Evolutionary conservation across 2,329 filamentous ascomycete species (phyloP).

Genomic region (Truncatella angustata): DNA sequence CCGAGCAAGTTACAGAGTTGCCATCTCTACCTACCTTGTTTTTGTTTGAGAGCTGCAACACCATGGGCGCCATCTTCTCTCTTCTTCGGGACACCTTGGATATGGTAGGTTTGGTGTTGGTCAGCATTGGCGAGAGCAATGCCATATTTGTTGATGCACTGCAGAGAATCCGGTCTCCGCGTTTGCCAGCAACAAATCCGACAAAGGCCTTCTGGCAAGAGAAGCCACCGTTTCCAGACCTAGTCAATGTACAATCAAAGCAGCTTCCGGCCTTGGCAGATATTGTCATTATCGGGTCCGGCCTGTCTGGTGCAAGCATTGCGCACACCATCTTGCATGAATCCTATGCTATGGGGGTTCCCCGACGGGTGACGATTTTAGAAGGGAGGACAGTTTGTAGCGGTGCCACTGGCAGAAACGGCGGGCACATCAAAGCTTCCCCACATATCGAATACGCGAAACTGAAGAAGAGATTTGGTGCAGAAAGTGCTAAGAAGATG

Average conservation of each 20-base stretch:
- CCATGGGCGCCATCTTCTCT: too few relatives aligned
- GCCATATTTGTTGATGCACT: too few relatives aligned
- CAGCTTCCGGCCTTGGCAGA: not conserved
- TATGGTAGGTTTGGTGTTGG: too few relatives aligned
- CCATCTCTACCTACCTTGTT: too few relatives aligned
- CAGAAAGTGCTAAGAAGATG: not conserved
- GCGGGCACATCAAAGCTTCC: not conserved
- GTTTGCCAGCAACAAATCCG: too few relatives aligned
- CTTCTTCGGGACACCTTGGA: too few relatives aligned
- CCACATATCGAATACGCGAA: not conserved
- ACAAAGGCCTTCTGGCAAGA: not conserved
- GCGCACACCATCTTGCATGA: not conserved
- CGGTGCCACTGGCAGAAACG: conserved; percentile 3
- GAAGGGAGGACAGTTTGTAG: conserved; percentile 2
- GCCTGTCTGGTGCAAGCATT: not conserved
- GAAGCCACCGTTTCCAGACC: not conserved
- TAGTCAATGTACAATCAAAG: not conserved
- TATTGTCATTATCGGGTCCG: not conserved
- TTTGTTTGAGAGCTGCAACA: too few relatives aligned
- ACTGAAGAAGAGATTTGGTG: not conserved
- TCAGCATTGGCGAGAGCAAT: too few relatives aligned
- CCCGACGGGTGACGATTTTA: not conserved
- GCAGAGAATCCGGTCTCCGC: too few relatives aligned
- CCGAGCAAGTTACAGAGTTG: too few relatives aligned
- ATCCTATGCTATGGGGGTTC: not conserved